phyloP scores from a whole-genome alignment of 768 basidiomycete species.

The Coprinellus micaceus region DNA sequence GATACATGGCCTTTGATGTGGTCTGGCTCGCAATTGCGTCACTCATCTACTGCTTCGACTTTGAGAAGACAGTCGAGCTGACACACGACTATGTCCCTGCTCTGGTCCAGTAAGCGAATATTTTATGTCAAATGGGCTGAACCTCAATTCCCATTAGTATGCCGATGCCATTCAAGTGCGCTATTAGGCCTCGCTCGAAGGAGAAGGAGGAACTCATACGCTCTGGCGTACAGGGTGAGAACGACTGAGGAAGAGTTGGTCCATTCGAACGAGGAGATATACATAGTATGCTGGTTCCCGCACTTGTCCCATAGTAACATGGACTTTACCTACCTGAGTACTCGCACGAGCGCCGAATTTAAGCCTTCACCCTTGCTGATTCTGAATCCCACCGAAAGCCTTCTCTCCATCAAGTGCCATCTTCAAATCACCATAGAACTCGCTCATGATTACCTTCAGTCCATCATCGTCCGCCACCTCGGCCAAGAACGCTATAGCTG shows the following conservation, averaged over 20 bases:
- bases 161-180: conserved; percentile 13
- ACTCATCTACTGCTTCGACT: conserved; percentile 19
- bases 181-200: conserved; percentile 8
- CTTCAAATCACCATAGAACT: conserved; percentile 12
- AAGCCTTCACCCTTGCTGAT: too few relatives aligned
- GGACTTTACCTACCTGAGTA: too few relatives aligned
- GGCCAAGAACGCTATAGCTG: conserved; percentile 23
- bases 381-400: too few relatives aligned
- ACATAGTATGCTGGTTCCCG: too few relatives aligned
- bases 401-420: not conserved
- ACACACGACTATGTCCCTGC: conserved; percentile 14
- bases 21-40: conserved; percentile 24
- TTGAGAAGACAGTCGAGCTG: conserved; percentile 17
- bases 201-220: conserved; percentile 3
- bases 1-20: conserved; percentile 22
- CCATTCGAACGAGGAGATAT: too few relatives aligned
- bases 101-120: conserved; percentile 17
- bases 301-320: too few relatives aligned
- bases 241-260: too few relatives aligned
- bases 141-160: not conserved
- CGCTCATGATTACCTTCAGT: conserved; percentile 29
- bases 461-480: conserved; percentile 24
- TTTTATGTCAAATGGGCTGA: not conserved
- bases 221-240: too few relatives aligned
- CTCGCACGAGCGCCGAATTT: too few relatives aligned